A percentile compares a stretch with the other conserved stretches of the same genome.
These are phyloP conservation scores for Dendrobium huoshanense DNA, from an alignment of 106 monocot genomes.

Conservation along the genomic window DNA sequence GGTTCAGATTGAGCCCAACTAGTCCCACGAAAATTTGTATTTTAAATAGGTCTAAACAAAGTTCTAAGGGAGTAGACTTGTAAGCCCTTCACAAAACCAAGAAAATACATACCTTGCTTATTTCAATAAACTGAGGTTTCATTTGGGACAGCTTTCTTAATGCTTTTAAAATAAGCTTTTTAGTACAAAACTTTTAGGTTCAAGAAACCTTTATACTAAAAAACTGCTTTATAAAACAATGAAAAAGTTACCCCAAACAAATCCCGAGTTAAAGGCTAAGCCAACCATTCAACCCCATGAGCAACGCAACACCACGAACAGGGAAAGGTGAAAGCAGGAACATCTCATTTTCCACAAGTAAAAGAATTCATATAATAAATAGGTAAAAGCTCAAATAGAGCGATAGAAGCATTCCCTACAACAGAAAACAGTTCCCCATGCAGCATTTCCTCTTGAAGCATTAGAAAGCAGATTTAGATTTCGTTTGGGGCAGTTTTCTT, in stretches of 20 bases:
- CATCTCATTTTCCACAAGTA: background rate
- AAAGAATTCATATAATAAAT: background rate
- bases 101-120: background rate
- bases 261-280: background rate
- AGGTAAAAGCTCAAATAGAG: background rate
- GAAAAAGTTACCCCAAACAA: no score
- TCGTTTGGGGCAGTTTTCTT: no score
- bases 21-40: no score
- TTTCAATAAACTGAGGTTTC: background rate
- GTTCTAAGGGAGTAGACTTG: no score
- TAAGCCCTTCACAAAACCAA: background rate
- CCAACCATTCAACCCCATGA: background rate
- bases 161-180: no score
- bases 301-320: background rate
- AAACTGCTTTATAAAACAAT: no score
- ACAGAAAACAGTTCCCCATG: background rate
- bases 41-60: no score
- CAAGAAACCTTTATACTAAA: no score
- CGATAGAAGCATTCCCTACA: background rate
- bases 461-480: background rate
- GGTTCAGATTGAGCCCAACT: no score
- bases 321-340: background rate
- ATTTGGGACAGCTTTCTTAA: no score
- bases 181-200: no score
- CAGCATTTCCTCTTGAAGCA: background rate